Conservation (phyloP, 768 basidiomycete genomes). For the Lactarius hengduanensis region DNA sequence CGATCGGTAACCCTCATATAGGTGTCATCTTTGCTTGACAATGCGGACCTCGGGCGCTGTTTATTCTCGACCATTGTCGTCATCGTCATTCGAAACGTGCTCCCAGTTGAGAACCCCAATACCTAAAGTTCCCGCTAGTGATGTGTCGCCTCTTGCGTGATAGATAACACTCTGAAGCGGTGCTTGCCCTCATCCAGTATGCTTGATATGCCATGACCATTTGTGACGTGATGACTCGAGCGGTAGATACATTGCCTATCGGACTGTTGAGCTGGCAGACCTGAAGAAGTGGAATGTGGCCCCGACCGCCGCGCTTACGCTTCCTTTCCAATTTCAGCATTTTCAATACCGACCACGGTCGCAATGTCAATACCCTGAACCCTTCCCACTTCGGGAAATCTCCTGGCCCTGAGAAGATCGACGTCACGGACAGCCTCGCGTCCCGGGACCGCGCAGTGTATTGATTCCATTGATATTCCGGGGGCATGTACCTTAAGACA, state of each 20-base stretch:
- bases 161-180: not conserved
- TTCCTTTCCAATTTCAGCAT: slow-evolving; percentile 29
- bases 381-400: slow-evolving; percentile 36
- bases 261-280: slow-evolving; percentile 49
- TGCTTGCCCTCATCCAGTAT: not conserved
- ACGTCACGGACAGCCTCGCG: not conserved
- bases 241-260: slow-evolving; percentile 43
- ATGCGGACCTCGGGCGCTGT: not conserved
- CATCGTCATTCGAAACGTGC: not conserved
- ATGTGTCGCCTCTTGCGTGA: not conserved
- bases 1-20: not conserved
- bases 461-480: no score
- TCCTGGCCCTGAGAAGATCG: slow-evolving; percentile 27
- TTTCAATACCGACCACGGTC: slow-evolving; percentile 37
- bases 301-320: slow-evolving; percentile 42
- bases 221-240: not conserved
- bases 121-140: not conserved
- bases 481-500: no score
- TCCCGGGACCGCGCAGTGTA: not conserved
- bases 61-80: not conserved
- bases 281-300: slow-evolving; percentile 55
- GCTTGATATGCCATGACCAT: not conserved
- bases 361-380: slow-evolving; percentile 35
- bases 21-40: not conserved
- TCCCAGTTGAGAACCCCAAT: not conserved